phyloP scores from a whole-genome alignment of 164 flowering plant genomes.

The Berberis thunbergii region DNA sequence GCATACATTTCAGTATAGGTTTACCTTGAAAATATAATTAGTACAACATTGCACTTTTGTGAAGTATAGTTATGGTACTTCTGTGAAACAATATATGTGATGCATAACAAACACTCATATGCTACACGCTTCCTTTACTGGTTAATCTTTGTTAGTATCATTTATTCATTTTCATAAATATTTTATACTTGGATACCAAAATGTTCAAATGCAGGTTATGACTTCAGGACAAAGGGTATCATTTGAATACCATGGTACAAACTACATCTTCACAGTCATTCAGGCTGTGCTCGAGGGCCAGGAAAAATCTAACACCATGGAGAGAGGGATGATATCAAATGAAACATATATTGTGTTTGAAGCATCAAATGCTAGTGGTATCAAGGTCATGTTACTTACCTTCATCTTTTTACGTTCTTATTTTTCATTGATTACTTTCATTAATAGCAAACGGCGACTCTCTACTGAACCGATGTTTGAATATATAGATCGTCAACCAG shows the following conservation, averaged over 20 bases:
- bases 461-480: neutral
- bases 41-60: too few relatives aligned
- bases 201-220: conserved; percentile 57
- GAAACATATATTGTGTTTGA: conserved; percentile 87
- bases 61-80: too few relatives aligned
- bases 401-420: neutral
- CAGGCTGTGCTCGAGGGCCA: conserved; percentile 63
- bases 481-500: conserved; percentile 84
- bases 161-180: neutral
- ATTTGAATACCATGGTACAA: conserved; percentile 80
- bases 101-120: too few relatives aligned
- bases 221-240: conserved; percentile 81
- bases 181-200: neutral
- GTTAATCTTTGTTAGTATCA: neutral
- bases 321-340: conserved; percentile 69
- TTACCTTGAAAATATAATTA: too few relatives aligned
- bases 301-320: conserved; percentile 41
- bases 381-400: conserved; percentile 45
- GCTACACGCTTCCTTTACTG: neutral
- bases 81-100: too few relatives aligned
- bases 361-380: conserved; percentile 70
- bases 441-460: neutral
- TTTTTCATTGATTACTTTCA: neutral
- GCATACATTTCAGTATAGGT: neutral
- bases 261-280: conserved; percentile 69